Evolutionary conservation across 2,329 filamentous ascomycete species (phyloP).

Genomic region (Dothistroma pini): DNA sequence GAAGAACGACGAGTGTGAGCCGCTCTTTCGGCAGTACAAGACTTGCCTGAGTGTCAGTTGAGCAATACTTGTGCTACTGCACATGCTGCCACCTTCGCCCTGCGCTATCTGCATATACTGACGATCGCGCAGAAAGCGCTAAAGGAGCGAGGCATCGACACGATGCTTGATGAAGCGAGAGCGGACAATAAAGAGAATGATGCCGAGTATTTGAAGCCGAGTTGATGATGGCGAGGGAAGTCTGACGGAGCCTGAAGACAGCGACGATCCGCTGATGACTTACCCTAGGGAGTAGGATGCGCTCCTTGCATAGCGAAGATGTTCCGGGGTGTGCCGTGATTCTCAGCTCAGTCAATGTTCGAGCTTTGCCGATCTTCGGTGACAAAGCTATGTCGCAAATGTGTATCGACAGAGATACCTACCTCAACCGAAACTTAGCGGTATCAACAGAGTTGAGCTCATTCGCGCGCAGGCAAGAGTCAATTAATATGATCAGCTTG

Average conservation of each 20-base stretch:
- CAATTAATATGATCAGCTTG: too few species aligned
- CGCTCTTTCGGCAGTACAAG: slow-evolving; percentile 84
- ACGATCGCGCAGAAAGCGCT: slow-evolving; percentile 63
- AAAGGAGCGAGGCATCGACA: slow-evolving; percentile 86
- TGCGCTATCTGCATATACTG: too few species aligned
- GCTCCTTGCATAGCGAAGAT: slow-evolving; percentile 6
- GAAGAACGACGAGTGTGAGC: slow-evolving; percentile 79
- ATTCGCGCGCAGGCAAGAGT: too few species aligned
- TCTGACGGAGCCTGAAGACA: neutral
- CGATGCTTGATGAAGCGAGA: slow-evolving; percentile 84
- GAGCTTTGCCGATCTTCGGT: slow-evolving; percentile 1
- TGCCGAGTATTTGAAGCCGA: slow-evolving; percentile 58
- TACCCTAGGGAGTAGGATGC: neutral
- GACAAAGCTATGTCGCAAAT: neutral
- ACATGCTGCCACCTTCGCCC: too few species aligned
- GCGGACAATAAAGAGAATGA: slow-evolving; percentile 90
- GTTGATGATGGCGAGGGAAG: slow-evolving; percentile 14
- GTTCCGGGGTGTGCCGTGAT: neutral
- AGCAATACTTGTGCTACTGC: too few species aligned
- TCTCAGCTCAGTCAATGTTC: slow-evolving; percentile 1
- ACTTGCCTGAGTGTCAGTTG: slow-evolving; percentile 71
- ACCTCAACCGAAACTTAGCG: too few species aligned
- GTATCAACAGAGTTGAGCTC: too few species aligned
- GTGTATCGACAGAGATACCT: too few species aligned
- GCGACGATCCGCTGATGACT: neutral